phyloP scores from a whole-genome alignment of 2,329 filamentous ascomycete species.

The Botryotinia narcissicola region DNA sequence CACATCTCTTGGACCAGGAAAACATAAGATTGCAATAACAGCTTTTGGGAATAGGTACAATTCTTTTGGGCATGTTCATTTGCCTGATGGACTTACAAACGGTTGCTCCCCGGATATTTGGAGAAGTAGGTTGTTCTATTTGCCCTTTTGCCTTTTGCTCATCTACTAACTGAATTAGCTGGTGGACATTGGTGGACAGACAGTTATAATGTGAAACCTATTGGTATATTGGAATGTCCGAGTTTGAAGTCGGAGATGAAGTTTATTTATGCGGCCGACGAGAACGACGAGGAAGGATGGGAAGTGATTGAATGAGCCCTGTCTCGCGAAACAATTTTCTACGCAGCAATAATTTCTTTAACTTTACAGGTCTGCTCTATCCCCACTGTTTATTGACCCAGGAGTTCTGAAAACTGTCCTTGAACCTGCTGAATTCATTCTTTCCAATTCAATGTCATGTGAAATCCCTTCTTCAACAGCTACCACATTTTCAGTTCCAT shows the following conservation, averaged over 20 bases:
- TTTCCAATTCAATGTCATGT: slow-evolving; percentile 44
- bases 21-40: slow-evolving; percentile 30
- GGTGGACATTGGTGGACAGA: slow-evolving; percentile 32
- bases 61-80: slow-evolving; percentile 35
- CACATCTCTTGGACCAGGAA: slow-evolving; percentile 23
- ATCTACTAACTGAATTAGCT: slow-evolving; percentile 19
- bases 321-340: background rate
- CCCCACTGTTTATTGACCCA: slow-evolving; percentile 36
- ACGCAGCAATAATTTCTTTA: background rate
- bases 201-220: slow-evolving; percentile 26
- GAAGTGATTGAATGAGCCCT: background rate
- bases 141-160: background rate
- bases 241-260: background rate
- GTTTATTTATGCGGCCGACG: background rate
- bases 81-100: slow-evolving; percentile 28
- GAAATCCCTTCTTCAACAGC: slow-evolving; percentile 22
- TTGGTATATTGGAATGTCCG: slow-evolving; percentile 27
- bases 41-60: slow-evolving; percentile 37
- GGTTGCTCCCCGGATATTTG: slow-evolving; percentile 31
- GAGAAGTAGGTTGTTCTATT: slow-evolving; percentile 28
- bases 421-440: slow-evolving; percentile 58
- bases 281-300: background rate
- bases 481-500: background rate
- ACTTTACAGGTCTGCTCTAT: background rate
- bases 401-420: slow-evolving; percentile 55